Base-by-base conservation (phyloP, 2,329 filamentous ascomycete species). In the Pleomassaria siparia region DNA sequence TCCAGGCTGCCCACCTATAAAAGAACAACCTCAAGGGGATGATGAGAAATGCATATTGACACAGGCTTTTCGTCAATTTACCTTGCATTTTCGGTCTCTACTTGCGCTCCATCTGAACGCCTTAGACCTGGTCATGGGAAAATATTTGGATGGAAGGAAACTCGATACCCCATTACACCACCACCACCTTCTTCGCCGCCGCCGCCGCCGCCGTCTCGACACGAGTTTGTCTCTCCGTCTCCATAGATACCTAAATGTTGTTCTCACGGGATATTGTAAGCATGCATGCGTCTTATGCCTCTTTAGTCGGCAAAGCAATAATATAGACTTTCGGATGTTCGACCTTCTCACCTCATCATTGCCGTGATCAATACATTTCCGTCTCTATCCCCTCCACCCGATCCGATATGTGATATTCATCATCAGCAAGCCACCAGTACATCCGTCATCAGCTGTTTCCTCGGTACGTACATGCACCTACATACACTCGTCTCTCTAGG, bases 1-100 rank as follows among this genome's bases (percentile, higher is more conserved):
- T 54, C 20, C 37, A 48, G 45, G 54, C 59, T 43, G 56, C 67
- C 33, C 64, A 67, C 45, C 59, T 70, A 54, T 70, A 67, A 55
- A 44, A n/a, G 4, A 24, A 6, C 15, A 22, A 28, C 3, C 24
- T 7, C 7, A 16, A 12, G 39, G 18, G n/a, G n/a, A 28, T 21
- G 18, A 35, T 24, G 21, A 16, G 32, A 35, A 40, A 20, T 40
- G 50, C 50, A 53, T 53, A 11, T 46, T 50, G 50, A 47, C 50
- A 53, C 46, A 53, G 15, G 46, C 50, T 51, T 48, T 57, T 58
- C 39, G 43, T 52, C 44, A 57, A 55, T 22, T 56, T 55, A 44
- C 47, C 43, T 50, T 44, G 36, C 42, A 43, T 46, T 36, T 33
- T 46, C 48, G 49, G 49, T 48, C 44, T 32, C 50, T 51, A 44